A percentile compares a stretch with the other conserved stretches of the same genome.
Evolutionary conservation across 768 basidiomycete genomes (phyloP).

Genomic region (Calvatia gigantea): DNA sequence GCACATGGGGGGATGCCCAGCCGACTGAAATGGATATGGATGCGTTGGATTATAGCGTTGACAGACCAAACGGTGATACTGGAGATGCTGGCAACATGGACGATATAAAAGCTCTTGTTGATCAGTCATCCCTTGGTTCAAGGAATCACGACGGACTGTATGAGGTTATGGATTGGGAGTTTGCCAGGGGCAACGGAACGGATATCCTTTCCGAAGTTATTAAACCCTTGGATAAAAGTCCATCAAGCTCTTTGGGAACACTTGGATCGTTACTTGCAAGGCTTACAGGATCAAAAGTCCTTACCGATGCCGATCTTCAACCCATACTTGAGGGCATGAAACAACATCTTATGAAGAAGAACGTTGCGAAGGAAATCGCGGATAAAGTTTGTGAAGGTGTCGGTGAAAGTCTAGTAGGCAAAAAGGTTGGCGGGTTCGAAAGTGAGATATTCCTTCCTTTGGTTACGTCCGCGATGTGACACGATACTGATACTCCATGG

Average conservation of each 20-base stretch:
- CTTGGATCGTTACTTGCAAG: conserved; percentile 81
- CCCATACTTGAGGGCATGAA: conserved; percentile 94
- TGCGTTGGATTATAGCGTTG: conserved; percentile 81
- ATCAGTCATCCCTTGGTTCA: conserved; percentile 72
- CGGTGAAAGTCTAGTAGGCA: conserved; percentile 85
- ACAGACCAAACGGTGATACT: conserved; percentile 40
- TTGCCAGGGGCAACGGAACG: conserved; percentile 41
- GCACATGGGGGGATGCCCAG: conserved; percentile 89
- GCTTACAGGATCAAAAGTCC: conserved; percentile 78
- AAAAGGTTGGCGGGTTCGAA: conserved; percentile 87
- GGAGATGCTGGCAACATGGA: conserved; percentile 29
- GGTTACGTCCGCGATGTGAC: neutral
- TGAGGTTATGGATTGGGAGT: conserved; percentile 79
- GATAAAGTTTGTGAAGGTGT: conserved; percentile 95
- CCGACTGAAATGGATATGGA: conserved; percentile 90
- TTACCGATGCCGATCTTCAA: conserved; percentile 79
- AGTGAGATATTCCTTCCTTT: conserved; percentile 40
- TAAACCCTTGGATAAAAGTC: conserved; percentile 33
- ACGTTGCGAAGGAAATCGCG: conserved; percentile 93
- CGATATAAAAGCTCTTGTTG: conserved; percentile 62
- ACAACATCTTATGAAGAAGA: conserved; percentile 97
- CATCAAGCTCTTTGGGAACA: conserved; percentile 51
- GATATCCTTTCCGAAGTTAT: conserved; percentile 60
- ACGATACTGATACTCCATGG: conserved; percentile 12
- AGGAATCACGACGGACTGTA: conserved; percentile 68